A percentile compares a stretch with the other conserved stretches of the same genome.
phyloP scores from a whole-genome alignment of 1,284 basidiomycete species.

The Cryptococcus sp. region DNA sequence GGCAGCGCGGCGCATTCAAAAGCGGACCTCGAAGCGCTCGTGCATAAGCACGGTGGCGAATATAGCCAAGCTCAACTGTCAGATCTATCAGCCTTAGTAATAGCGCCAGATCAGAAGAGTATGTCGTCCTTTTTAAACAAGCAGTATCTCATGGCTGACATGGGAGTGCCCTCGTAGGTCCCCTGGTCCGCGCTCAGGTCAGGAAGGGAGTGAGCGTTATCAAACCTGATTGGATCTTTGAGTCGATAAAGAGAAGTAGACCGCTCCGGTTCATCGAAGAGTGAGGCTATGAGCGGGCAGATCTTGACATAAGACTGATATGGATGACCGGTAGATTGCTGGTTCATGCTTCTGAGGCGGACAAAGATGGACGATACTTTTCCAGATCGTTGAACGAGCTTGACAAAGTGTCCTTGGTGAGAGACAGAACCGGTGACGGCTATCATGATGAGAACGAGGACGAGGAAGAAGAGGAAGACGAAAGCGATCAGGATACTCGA shows the following conservation, averaged over 20 bases:
- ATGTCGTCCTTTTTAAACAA: slow-evolving; percentile 4
- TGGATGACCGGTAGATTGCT: slow-evolving; percentile 34
- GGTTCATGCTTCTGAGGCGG: slow-evolving; percentile 45
- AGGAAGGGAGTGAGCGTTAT: slow-evolving; percentile 64
- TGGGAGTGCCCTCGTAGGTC: slow-evolving; percentile 22
- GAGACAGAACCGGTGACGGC: slow-evolving; percentile 28
- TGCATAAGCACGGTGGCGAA: slow-evolving; percentile 73
- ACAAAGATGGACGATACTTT: slow-evolving; percentile 37
- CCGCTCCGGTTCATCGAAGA: slow-evolving; percentile 66
- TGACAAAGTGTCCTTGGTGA: slow-evolving; percentile 28
- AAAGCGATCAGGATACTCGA: slow-evolving; percentile 29
- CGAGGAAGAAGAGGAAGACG: slow-evolving; percentile 37
- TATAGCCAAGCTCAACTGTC: slow-evolving; percentile 60
- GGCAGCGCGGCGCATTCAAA: slow-evolving; percentile 53
- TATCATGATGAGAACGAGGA: slow-evolving; percentile 1
- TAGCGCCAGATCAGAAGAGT: slow-evolving; percentile 48
- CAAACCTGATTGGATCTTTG: slow-evolving; percentile 74
- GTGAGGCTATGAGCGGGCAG: slow-evolving; percentile 52
- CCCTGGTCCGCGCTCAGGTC: slow-evolving; percentile 57
- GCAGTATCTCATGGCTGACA: slow-evolving; percentile 4
- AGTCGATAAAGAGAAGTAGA: slow-evolving; percentile 65
- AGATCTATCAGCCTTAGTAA: slow-evolving; percentile 58
- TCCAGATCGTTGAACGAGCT: slow-evolving; percentile 38
- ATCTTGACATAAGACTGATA: not conserved
- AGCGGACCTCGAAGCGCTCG: slow-evolving; percentile 53